These are phyloP conservation scores for Platismatia glauca DNA, from an alignment of 495 filamentous ascomycete genomes.

Conservation along the genomic window DNA sequence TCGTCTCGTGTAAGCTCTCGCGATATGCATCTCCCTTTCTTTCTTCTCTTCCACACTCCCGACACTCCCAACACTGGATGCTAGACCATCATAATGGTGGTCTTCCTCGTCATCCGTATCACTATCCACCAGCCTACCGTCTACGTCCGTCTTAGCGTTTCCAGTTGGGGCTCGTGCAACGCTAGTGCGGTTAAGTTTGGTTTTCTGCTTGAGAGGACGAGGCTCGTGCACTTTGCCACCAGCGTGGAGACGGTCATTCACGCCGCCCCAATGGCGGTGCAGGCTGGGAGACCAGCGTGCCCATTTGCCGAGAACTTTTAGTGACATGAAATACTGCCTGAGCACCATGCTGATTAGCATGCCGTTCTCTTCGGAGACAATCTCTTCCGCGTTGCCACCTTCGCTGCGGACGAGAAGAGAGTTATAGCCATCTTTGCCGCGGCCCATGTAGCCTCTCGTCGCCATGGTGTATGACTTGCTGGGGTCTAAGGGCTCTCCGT, in stretches of 20 bases:
- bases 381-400: slow-evolving; percentile 63
- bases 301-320: slow-evolving; percentile 74
- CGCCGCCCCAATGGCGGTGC: slow-evolving; percentile 50
- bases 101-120: slow-evolving; percentile 26
- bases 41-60: slow-evolving; percentile 7
- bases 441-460: slow-evolving; percentile 77
- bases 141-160: slow-evolving; percentile 23
- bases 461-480: slow-evolving; percentile 56
- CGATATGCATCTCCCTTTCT: slow-evolving; percentile 37
- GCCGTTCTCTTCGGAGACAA: slow-evolving; percentile 78
- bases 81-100: slow-evolving; percentile 25
- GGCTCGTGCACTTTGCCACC: slow-evolving; percentile 32
- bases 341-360: slow-evolving; percentile 75
- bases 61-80: neutral
- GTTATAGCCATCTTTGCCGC: slow-evolving; percentile 77
- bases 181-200: slow-evolving; percentile 6
- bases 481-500: slow-evolving; percentile 47
- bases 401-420: slow-evolving; percentile 60
- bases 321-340: slow-evolving; percentile 78
- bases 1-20: slow-evolving; percentile 54
- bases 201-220: slow-evolving; percentile 25
- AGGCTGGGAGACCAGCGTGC: slow-evolving; percentile 51
- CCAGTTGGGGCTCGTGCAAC: neutral
- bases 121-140: slow-evolving; percentile 29
- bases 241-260: slow-evolving; percentile 47